These are phyloP conservation scores for Colletotrichum spaethianum DNA, from an alignment of 2,329 filamentous ascomycete genomes.

Conservation along the genomic window DNA sequence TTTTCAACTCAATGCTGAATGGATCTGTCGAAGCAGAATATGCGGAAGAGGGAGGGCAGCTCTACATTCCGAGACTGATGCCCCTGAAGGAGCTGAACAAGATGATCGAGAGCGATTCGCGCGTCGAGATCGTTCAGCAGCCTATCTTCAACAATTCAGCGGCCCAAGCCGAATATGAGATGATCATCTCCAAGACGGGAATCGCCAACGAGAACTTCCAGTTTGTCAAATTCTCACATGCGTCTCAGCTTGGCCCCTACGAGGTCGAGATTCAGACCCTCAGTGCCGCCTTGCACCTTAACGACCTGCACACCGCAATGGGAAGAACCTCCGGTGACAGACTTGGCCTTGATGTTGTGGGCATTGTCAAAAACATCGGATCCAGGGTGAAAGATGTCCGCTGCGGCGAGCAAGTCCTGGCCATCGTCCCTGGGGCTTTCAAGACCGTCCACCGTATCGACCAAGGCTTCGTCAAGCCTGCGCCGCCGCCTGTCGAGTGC, in stretches of 20 bases:
- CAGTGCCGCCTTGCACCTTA: conserved; percentile 51
- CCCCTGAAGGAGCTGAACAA: conserved; percentile 58
- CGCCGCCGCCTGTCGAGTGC: conserved; percentile 1
- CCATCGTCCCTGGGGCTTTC: conserved; percentile 55
- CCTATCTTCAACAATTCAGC: background rate
- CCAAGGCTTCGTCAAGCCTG: conserved; percentile 52
- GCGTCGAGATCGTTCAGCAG: background rate
- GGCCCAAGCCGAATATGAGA: conserved; percentile 23
- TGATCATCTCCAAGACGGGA: conserved; percentile 47
- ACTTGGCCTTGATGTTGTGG: conserved; percentile 59
- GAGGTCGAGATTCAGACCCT: conserved; percentile 59
- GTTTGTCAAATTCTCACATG: conserved; percentile 43
- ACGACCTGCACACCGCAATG: conserved; percentile 54
- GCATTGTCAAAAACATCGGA: conserved; percentile 54
- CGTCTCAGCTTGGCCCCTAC: conserved; percentile 44
- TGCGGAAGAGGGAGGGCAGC: conserved; percentile 52
- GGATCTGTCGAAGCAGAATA: conserved; percentile 59
- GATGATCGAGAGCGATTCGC: conserved; percentile 55
- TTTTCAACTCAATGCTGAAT: conserved; percentile 37
- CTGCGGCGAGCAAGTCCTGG: conserved; percentile 59
- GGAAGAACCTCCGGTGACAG: conserved; percentile 50
- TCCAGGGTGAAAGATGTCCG: conserved; percentile 49
- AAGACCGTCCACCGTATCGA: conserved; percentile 52
- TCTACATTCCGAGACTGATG: conserved; percentile 62
- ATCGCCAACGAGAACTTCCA: conserved; percentile 45